Evolutionary conservation across 2,329 filamentous ascomycete species (phyloP), one percentile per base, ranked within the genome.

Genomic region (Ophidiomyces ophidiicola): DNA sequence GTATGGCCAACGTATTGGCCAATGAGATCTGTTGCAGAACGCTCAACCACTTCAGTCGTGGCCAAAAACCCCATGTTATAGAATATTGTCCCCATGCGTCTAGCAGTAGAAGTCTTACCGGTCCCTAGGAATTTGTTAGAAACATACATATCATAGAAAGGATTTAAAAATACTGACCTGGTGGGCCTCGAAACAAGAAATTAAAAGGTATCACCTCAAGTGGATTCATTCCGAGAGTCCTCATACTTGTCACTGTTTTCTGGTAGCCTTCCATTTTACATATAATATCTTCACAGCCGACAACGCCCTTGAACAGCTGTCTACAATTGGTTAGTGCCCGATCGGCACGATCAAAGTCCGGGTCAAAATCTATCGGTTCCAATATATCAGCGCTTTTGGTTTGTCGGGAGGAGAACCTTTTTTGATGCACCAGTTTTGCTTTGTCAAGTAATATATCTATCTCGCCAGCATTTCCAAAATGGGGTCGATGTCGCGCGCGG

Each of bases 381-480:
- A 70, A 57, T 0, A 44, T 54, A 6, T 42, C 48, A 29, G 39
- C 46, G 28, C 29, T 54, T 21, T 50, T 45, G 14, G 36, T 46
- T 15, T 51, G 53, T 6, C 62, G 41, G 17, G 44, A 30, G 37
- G 50, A 20, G 11, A 50, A 39, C 17, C 71, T 60, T 39, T 62
- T 57, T 42, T 74, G 70, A 44, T 72, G 66, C 1, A 55, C 48
- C 3, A 56, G 51, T 45, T 80, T 81, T 1, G 78, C 72, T 1
- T 54, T 53, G 34, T 73, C 66, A 0, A 83, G 61, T 0, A 84
- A 52, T n/a, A 71, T 80, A 32, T 88, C 80, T 12, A 90, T 72
- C 45, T 84, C 80, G 0, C 80, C 74, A 0, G 74, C 80, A 48
- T 88, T 87, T 1, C 82, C 75, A 52, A 82, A 83, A 45, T 80